A percentile compares a stretch with the other conserved stretches of the same genome.
phyloP scores from a whole-genome alignment of 2,329 filamentous ascomycete species.

The Trichophyton mentagrophytes region DNA sequence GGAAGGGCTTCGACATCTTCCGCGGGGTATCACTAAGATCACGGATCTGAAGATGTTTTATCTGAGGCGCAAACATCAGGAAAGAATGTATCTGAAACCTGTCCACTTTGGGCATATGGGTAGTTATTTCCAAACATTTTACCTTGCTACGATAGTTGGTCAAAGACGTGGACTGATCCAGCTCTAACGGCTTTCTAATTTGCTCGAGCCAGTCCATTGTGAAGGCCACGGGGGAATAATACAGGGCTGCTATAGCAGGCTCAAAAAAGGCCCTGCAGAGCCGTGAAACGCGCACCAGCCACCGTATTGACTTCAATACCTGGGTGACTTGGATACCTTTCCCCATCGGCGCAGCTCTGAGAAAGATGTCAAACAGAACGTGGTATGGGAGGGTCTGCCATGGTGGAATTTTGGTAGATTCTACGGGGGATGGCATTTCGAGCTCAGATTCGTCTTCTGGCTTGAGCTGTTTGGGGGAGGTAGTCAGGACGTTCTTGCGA shows the following conservation, averaged over 20 bases:
- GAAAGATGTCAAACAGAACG: constrained; percentile 57
- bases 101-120: constrained; percentile 39
- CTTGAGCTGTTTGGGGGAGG: constrained; percentile 9
- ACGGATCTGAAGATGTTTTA: constrained; percentile 59
- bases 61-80: constrained; percentile 49
- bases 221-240: constrained; percentile 54
- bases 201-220: constrained; percentile 36
- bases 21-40: constrained; percentile 32
- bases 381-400: constrained; percentile 55
- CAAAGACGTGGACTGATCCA: constrained; percentile 36
- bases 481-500: background rate
- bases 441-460: background rate
- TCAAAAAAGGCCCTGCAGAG: constrained; percentile 55
- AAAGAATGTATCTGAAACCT: constrained; percentile 44
- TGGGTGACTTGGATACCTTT: constrained; percentile 39
- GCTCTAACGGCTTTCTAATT: constrained; percentile 44
- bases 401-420: constrained; percentile 35
- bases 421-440: constrained; percentile 11
- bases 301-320: constrained; percentile 30
- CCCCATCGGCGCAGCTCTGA: constrained; percentile 42
- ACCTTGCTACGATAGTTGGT: constrained; percentile 61
- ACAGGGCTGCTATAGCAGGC: constrained; percentile 60
- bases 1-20: background rate
- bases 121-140: constrained; percentile 56
- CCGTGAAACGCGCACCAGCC: constrained; percentile 52